phyloP scores from a whole-genome alignment of 148 eudicot species.

The Silene conica region DNA sequence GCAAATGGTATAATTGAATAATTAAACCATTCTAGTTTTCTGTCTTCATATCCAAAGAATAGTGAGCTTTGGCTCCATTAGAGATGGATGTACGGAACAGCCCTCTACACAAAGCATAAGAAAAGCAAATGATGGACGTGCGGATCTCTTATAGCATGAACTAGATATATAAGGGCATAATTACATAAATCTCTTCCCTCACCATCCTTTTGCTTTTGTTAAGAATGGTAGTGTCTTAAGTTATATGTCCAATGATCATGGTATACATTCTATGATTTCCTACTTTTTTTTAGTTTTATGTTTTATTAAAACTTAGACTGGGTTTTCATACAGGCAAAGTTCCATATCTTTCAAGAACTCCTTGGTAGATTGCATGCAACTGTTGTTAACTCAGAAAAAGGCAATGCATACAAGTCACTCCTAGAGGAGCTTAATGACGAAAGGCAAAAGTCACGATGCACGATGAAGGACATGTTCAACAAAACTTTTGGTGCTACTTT shows the following conservation, averaged over 20 bases:
- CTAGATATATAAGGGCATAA: too few species aligned
- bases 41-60: neutral
- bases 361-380: slow-evolving; percentile 84
- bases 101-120: too few species aligned
- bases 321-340: slow-evolving; percentile 58
- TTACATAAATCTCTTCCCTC: neutral
- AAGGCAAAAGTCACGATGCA: slow-evolving; percentile 67
- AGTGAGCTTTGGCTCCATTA: neutral
- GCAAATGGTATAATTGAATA: neutral
- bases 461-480: slow-evolving; percentile 88
- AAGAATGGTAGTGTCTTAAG: neutral
- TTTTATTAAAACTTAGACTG: neutral
- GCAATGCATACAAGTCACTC: slow-evolving; percentile 62
- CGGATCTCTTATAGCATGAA: too few species aligned
- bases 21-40: neutral
- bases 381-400: slow-evolving; percentile 40
- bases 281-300: neutral
- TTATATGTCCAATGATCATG: neutral
- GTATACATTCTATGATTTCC: neutral
- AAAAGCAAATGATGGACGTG: too few species aligned
- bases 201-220: neutral
- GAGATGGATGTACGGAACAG: too few species aligned
- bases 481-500: slow-evolving; percentile 93
- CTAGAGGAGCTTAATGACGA: slow-evolving; percentile 72
- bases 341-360: slow-evolving; percentile 92